Evolutionary conservation across 2,329 filamentous ascomycete genomes (phyloP), one percentile per base, ranked within the genome.

Genomic region (Geosmithia flava): DNA sequence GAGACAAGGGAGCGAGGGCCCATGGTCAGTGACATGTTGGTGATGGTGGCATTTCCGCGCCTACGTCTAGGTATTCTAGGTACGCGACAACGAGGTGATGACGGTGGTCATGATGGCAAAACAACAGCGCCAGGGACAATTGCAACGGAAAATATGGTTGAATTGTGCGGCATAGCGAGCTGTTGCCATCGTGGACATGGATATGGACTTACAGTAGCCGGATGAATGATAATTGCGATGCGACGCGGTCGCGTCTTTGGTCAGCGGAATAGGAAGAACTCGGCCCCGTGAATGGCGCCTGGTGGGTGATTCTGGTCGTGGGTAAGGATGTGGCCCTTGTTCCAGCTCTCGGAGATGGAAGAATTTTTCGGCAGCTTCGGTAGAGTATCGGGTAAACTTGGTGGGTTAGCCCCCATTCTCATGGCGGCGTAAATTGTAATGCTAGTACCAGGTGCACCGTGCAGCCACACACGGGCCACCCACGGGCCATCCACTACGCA

Each of bases 211-310:
- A 66, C 62, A 63, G 53, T 56, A 54, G 55, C 57, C 63, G 64
- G 65, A 66, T 54, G 62, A 65, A 7, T 63, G 63, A 64, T 67
- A 67, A 67, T 67, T 67, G 65, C 63, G 64, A 67, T 59, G 62
- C 62, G 59, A 59, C 64, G 54, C 57, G 57, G 41, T 37, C 41
- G 41, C 41, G 41, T 42, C 41, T 56, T 52, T 54, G 57, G 55
- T 62, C 58, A 61, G 67, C 68, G 68, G 68, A 70, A 66, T 61
- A 69, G 67, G 68, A 70, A 70, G 67, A 70, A 70, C 67, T 68
- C 66, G 61, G 61, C 58, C 59, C 62, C 49, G 54, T 54, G 52
- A 48, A 30, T 30, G 44, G 15, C 44, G 27, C 19, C 44, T 33
- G 37, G 40, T 48, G 41, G 47, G 47, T 48, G 47, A 48, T 44